Evolutionary conservation across 73 alveolate genomes (phyloP), one percentile per base, ranked within the genome.

Genomic region (Symbiodinium pilosum): DNA sequence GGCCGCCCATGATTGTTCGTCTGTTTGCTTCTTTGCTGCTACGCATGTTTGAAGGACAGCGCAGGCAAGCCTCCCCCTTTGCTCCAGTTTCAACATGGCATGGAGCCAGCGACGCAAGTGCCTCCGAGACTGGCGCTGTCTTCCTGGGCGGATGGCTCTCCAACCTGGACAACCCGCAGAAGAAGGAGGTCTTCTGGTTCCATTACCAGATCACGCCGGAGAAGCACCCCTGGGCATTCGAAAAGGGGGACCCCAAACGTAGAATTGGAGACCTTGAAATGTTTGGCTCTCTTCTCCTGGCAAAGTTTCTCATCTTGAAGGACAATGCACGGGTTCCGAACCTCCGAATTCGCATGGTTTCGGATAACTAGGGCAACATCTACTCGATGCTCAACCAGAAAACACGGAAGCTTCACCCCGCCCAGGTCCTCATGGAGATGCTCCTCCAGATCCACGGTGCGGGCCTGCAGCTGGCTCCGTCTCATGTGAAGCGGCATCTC

Each of bases 111-210:
- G 94, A 87, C 59, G 86, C 84, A 8, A 87, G 94, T 12, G 94
- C 94, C 43, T 87, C 69, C 1, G 42, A 0, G 28, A 36, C 34
- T 4, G 85, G 68, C 44, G 5, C 11, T 3, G 69, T 69, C 26
- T 88, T 2, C 38, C 16, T 88, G 8, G 95, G 87, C 44, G 95
- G 95, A 2, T 88, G 95, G 75, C 75, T 56, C 75, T 56, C 75
- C 75, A 26, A 56, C 75, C 75, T 26, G 28, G 28, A 56, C 11
- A 16, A 0, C n/a, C 73, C 34, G 68, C 21, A 30, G 36, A 56
- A 56, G 38, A 21, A 30, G 75, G 75, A 56, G 16, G 75, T 56
- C 32, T 56, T 56, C 75, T 56, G 38, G 75, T 56, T 56, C 38
- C 40, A 56, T 24, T 51, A 51, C 75, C 75, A 56, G 75, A 20